Evolutionary conservation across 1,284 basidiomycete species (phyloP), one percentile per base, ranked within the genome.

Genomic region (Rhodotorula sp.): DNA sequence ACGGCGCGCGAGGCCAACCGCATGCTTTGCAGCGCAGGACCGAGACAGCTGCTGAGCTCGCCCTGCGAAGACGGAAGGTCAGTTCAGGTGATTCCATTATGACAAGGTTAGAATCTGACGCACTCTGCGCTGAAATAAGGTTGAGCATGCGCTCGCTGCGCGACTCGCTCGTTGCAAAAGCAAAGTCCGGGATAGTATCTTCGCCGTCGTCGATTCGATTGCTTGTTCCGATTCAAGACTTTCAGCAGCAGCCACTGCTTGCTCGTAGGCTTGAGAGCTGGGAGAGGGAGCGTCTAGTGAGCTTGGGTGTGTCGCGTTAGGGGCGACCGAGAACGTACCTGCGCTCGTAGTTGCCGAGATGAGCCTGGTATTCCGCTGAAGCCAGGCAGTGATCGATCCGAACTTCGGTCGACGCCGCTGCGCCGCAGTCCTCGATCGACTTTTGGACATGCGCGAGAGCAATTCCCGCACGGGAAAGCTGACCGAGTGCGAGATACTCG

Each of bases 1-100:
- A 89, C 83, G 1, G 91, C 91, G 48, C 91, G 87, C 76, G 90
- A 90, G 86, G 88, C 92, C 1, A 95, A 82, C 5, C 93, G 87
- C 71, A 93, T 84, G 0, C 90, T 87, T 74, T 91, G 89, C 16
- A 90, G 83, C 65, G 90, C 84, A 23, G 86, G 86, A 34, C 85
- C 84, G 23, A 93, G 79, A 0, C 89, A 87, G 0, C 84, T 81
- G 0, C 86, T 83, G 0, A 88, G 83, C 65, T 94, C 87, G 59
- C 89, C 87, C 91, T 94, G 77, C 29, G 57, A 48, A 48, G 20
- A 48, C 39, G 12, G 39, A 7, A 12, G 39, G 39, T 43, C 1
- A 10, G 39, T 1, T 43, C 39, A 3, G 39, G 39, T 67, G 70
- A 64, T 64, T 65, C 18, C 49, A 43, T n/a, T 60, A 54, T 26